Evolutionary conservation across 257 asterid genomes (phyloP), one percentile per base, ranked within the genome.

Genomic region (Galeopsis tetrahit): DNA sequence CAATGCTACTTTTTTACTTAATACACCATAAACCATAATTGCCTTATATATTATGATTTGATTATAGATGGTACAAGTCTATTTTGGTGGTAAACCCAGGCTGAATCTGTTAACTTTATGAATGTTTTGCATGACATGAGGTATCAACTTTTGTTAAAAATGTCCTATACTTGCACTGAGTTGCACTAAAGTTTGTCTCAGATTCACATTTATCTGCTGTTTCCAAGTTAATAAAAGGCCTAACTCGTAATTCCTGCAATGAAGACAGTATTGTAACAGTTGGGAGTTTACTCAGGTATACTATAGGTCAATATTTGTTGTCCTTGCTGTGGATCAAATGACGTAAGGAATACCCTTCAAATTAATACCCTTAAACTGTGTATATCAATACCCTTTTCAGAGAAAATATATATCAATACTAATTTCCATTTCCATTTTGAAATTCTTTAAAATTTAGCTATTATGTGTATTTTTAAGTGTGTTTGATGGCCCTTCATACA

Each of bases 41-140:
- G 33, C 44, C 44, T 70, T 7, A 1, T 58, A 42, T 53, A 38
- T 57, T 31, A 56, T 58, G 44, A 21, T 10, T 15, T 33, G 17
- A 8, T 32, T 11, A 10, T 43, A 10, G 40, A 21, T 49, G 11
- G 32, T 72, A 35, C 49, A 5, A 71, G 35, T 34, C 10, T 51
- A 38, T 52, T 28, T 70, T 11, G n/a, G 6, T 55, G 39, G 69
- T 36, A 55, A 55, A 39, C 28, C 52, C 64, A 53, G 43, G 61
- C 1, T 15, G 74, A 57, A 39, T 38, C 10, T 32, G 61, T 67
- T 14, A 13, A 58, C 14, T 32, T 34, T 67, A 13, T 3, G 1
- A 35, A 53, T 31, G 5, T 15, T 59, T 66, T 66, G 31, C 31
- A 44, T 31, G 21, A 44, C 42, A 13, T 43, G 8, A 49, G 17